phyloP scores from a whole-genome alignment of 345 rosid genomes.

The Arabis alpina region DNA sequence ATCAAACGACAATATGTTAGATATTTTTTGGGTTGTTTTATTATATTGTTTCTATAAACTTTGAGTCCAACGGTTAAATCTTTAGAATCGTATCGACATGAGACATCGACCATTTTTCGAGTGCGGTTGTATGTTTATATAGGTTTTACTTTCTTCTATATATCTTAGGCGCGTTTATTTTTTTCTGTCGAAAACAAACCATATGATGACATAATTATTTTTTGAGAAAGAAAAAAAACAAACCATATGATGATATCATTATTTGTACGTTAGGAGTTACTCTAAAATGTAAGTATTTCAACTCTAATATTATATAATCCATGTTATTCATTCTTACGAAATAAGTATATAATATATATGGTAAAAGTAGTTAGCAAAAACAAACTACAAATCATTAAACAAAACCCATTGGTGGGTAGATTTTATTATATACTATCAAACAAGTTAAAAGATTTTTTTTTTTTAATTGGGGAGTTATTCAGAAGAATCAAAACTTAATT shows the following conservation, averaged over 20 bases:
- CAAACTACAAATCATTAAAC: not conserved
- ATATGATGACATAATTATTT: not conserved
- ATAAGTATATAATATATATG: not conserved
- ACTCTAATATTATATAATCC: not conserved
- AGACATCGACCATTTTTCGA: conserved; percentile 13
- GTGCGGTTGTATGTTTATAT: not conserved
- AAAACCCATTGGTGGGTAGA: not conserved
- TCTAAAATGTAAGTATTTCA: not conserved
- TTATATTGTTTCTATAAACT: conserved; percentile 6
- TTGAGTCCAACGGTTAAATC: conserved; percentile 3
- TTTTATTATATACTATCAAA: not conserved
- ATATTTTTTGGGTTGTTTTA: conserved; percentile 32
- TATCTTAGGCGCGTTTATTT: not conserved
- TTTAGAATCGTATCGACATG: not conserved
- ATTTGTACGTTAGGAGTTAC: not conserved
- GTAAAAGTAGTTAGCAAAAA: not conserved
- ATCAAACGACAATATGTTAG: conserved; percentile 34
- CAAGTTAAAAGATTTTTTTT: not conserved
- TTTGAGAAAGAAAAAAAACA: no score
- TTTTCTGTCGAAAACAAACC: not conserved
- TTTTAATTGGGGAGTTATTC: not conserved
- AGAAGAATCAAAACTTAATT: conserved; percentile 1
- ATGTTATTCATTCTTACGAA: not conserved
- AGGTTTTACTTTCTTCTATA: not conserved
- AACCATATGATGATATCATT: no score